Conservation (phyloP, 2,329 filamentous ascomycete species). For the Colletotrichum melonis region DNA sequence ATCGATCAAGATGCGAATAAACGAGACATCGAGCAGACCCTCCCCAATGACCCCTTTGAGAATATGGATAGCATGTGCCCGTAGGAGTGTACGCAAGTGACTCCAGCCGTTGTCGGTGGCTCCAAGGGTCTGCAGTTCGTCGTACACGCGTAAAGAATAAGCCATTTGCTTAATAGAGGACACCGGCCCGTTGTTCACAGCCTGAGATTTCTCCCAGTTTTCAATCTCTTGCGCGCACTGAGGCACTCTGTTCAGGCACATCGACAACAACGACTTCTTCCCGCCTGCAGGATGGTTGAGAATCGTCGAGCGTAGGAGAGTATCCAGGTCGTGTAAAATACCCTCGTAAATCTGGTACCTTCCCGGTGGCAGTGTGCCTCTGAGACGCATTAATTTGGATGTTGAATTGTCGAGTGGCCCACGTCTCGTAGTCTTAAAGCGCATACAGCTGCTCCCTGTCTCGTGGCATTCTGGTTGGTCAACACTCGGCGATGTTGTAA, state of each 20-base stretch:
- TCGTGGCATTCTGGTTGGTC: neutral
- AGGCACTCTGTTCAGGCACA: slow-evolving; percentile 61
- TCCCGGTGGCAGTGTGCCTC: slow-evolving; percentile 38
- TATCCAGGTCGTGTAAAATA: slow-evolving; percentile 46
- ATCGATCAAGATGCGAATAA: slow-evolving; percentile 53
- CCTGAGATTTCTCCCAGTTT: slow-evolving; percentile 50
- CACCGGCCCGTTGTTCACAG: slow-evolving; percentile 50
- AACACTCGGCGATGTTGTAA: neutral
- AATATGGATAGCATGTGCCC: slow-evolving; percentile 58
- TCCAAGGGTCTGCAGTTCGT: slow-evolving; percentile 59
- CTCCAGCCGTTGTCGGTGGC: slow-evolving; percentile 55
- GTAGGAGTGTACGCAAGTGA: slow-evolving; percentile 56
- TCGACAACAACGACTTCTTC: slow-evolving; percentile 56
- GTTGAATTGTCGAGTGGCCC: neutral
- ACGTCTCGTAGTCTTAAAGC: neutral
- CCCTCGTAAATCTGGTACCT: slow-evolving; percentile 47
- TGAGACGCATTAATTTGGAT: neutral
- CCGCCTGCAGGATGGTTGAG: neutral
- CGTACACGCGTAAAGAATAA: slow-evolving; percentile 58
- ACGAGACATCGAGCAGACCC: slow-evolving; percentile 53
- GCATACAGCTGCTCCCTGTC: neutral
- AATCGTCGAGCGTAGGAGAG: slow-evolving; percentile 43
- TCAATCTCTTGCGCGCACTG: slow-evolving; percentile 59
- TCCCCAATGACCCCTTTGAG: slow-evolving; percentile 54
- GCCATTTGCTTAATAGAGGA: slow-evolving; percentile 49